Evolutionary conservation across 2,329 filamentous ascomycete genomes (phyloP).

Genomic region (Cercospora sojina): DNA sequence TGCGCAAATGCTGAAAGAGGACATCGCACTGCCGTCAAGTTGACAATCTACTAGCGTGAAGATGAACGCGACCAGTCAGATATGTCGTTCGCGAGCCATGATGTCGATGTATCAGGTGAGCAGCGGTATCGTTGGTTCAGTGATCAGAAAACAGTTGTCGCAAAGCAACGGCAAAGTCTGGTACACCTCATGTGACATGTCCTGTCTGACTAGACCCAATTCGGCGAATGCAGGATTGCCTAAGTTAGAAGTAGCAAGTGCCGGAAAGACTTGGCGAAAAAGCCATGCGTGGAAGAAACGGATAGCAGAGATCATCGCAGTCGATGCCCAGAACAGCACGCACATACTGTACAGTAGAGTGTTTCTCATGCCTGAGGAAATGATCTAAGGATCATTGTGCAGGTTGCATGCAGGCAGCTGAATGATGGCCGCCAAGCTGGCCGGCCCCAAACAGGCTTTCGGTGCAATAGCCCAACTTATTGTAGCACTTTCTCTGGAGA

Average conservation of each 20-base stretch:
- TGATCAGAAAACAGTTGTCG: constrained; percentile 1
- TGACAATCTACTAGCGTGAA: constrained; percentile 3
- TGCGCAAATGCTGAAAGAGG: constrained; percentile 1
- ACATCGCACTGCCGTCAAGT: background rate
- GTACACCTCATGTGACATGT: background rate
- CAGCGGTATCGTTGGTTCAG: background rate
- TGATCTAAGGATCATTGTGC: background rate
- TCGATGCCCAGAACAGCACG: background rate
- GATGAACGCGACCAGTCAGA: background rate
- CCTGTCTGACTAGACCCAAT: background rate
- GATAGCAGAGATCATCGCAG: background rate
- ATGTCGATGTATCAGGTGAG: constrained; percentile 1
- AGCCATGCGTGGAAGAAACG: background rate
- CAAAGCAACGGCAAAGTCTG: background rate
- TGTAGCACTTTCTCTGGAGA: background rate
- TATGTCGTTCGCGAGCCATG: background rate
- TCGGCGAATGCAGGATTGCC: background rate
- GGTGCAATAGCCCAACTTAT: constrained; percentile 1
- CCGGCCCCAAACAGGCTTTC: background rate
- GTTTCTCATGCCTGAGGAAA: background rate
- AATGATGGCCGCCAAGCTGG: background rate
- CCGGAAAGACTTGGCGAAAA: background rate
- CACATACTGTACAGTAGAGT: background rate
- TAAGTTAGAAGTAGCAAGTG: background rate
- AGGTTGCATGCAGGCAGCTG: background rate